Conservation (phyloP, 2,329 filamentous ascomycete species). For the Colletotrichum lentis region DNA sequence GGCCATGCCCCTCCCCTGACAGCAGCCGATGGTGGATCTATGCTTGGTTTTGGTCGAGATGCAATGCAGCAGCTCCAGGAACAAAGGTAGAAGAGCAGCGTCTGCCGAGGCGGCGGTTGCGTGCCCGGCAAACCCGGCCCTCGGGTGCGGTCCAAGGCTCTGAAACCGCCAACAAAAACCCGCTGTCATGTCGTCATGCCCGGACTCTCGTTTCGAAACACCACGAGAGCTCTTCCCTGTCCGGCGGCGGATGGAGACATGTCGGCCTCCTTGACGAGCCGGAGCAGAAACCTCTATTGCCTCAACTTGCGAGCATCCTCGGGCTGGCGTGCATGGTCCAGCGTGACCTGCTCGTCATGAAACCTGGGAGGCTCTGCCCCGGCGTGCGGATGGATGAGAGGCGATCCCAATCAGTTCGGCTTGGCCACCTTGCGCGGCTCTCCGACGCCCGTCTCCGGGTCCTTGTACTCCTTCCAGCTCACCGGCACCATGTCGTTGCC, state of each 20-base stretch:
- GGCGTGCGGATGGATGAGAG: not conserved
- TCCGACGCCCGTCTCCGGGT: conserved; percentile 77
- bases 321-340: conserved; percentile 21
- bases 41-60: conserved; percentile 9
- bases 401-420: conserved; percentile 70
- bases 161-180: conserved; percentile 12
- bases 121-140: not conserved
- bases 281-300: conserved; percentile 14
- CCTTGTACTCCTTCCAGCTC: conserved; percentile 94
- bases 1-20: conserved; percentile 16
- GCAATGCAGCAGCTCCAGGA: conserved; percentile 26
- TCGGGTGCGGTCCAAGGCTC: conserved; percentile 6
- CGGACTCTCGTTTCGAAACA: conserved; percentile 29
- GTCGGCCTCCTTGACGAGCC: conserved; percentile 26
- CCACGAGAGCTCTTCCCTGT: conserved; percentile 21
- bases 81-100: conserved; percentile 8
- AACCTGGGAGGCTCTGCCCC: not conserved
- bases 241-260: not conserved
- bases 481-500: conserved; percentile 93
- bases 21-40: conserved; percentile 3
- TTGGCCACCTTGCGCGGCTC: conserved; percentile 94
- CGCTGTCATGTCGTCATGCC: conserved; percentile 29
- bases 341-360: not conserved
- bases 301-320: conserved; percentile 25
- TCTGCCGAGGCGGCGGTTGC: not conserved